Conservation (phyloP, 148 eudicot genomes). For the Heliamphora exappendiculata region DNA sequence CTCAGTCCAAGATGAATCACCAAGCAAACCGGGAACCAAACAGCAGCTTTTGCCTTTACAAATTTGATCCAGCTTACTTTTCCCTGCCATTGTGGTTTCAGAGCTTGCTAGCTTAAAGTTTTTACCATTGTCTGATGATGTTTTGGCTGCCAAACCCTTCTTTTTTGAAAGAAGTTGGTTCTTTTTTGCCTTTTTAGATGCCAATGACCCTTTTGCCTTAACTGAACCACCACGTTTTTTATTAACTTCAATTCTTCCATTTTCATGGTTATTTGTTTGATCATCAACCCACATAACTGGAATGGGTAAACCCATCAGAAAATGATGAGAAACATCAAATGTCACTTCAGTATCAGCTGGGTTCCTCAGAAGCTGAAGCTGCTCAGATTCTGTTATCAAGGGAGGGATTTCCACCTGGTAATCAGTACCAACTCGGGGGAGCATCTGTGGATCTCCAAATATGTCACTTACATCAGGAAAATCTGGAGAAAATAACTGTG, state of each 20-base stretch:
- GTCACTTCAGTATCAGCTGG: conserved; percentile 11
- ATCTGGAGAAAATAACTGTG: conserved; percentile 3
- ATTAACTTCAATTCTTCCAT: not conserved
- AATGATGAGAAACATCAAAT: conserved; percentile 6
- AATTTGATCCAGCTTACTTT: not conserved
- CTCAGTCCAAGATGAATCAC: conserved; percentile 19
- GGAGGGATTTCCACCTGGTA: conserved; percentile 32
- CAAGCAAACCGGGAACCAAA: conserved; percentile 9
- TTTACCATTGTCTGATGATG: not conserved
- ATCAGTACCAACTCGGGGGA: conserved; percentile 22
- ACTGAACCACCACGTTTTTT: not conserved
- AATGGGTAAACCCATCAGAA: conserved; percentile 21
- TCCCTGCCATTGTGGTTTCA: not conserved
- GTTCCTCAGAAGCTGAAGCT: not conserved
- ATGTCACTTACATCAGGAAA: conserved; percentile 11
- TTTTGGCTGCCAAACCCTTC: conserved; percentile 12
- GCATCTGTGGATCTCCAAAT: conserved; percentile 12
- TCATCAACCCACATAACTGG: conserved; percentile 26
- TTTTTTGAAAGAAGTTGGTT: not conserved
- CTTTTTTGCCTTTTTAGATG: not conserved
- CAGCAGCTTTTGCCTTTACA: not conserved
- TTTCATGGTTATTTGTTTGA: not conserved
- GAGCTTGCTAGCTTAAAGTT: conserved; percentile 2
- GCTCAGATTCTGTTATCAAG: conserved; percentile 14
- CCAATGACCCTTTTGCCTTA: not conserved